These are phyloP conservation scores for Aechmea fasciata DNA, from an alignment of 176 grass and related monocot genomes.

Conservation along the genomic window DNA sequence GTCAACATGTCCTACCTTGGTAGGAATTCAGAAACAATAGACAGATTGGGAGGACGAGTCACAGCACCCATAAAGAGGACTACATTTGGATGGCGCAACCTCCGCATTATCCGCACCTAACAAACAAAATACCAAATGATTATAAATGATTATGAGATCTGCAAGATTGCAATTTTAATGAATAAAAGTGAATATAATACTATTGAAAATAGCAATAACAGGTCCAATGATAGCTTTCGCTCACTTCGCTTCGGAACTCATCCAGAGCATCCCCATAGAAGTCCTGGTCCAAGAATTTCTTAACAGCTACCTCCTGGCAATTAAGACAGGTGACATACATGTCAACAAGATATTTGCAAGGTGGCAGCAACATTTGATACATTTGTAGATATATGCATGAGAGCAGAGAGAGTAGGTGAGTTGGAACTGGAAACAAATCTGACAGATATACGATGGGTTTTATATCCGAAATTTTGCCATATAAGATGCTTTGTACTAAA, in stretches of 20 bases:
- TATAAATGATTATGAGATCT: constrained; percentile 18
- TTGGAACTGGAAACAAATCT: no score
- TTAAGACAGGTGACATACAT: constrained; percentile 19
- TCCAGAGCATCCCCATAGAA: constrained; percentile 97
- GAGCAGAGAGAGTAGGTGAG: no score
- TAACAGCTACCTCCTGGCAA: constrained; percentile 98
- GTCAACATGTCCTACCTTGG: constrained; percentile 54
- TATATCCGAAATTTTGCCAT: no score
- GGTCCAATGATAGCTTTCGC: constrained; percentile 29
- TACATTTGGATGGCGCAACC: constrained; percentile 94
- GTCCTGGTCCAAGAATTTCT: constrained; percentile 99
- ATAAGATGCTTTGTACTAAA: no score
- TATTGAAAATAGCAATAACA: neutral
- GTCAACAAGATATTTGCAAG: neutral
- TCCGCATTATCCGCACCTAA: constrained; percentile 96
- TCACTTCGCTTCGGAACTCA: constrained; percentile 97
- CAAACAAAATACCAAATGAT: constrained; percentile 30
- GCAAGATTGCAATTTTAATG: constrained; percentile 6
- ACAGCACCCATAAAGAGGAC: constrained; percentile 99
- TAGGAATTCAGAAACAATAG: constrained; percentile 94
- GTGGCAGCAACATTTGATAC: neutral
- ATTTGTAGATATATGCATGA: neutral
- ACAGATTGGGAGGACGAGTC: constrained; percentile 92
- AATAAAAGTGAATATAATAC: constrained; percentile 19
- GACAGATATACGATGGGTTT: no score